Evolutionary conservation across 2,329 filamentous ascomycete genomes (phyloP).

Genomic region (Penicillium psychrosexuale): DNA sequence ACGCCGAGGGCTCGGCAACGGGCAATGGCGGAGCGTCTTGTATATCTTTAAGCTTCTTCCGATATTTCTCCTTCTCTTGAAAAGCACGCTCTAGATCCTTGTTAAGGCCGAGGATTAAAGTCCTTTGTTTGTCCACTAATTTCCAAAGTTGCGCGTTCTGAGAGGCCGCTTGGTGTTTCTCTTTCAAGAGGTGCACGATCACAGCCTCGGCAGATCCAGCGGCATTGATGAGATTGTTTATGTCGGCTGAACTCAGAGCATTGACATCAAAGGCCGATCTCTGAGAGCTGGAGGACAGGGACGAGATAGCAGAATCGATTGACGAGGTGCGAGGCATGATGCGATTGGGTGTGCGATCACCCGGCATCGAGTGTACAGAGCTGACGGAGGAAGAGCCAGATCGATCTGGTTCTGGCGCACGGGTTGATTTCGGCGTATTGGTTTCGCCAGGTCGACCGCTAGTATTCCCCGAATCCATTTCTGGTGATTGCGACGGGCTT

Average conservation of each 20-base stretch:
- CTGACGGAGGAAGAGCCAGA: constrained; percentile 33
- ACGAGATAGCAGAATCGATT: constrained; percentile 89
- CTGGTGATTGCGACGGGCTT: constrained; percentile 17
- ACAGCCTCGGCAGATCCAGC: constrained; percentile 87
- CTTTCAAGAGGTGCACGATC: constrained; percentile 81
- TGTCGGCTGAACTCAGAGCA: constrained; percentile 65
- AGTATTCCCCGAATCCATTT: constrained; percentile 21
- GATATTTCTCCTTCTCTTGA: constrained; percentile 93
- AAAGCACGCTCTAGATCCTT: constrained; percentile 87
- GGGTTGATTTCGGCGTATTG: constrained; percentile 28
- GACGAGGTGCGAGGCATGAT: constrained; percentile 71
- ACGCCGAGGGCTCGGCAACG: constrained; percentile 11
- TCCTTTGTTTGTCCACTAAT: constrained; percentile 90
- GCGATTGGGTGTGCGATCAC: constrained; percentile 33
- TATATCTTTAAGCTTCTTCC: constrained; percentile 81
- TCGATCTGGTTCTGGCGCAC: constrained; percentile 26
- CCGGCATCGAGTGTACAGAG: constrained; percentile 30
- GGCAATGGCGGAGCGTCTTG: constrained; percentile 46
- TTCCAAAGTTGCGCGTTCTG: constrained; percentile 95
- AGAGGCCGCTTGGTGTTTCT: constrained; percentile 82
- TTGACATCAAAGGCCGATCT: constrained; percentile 58
- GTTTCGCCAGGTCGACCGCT: constrained; percentile 20
- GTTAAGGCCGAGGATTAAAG: constrained; percentile 90
- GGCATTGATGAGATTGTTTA: constrained; percentile 72
- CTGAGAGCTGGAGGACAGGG: constrained; percentile 60